Evolutionary conservation across 2,329 filamentous ascomycete species (phyloP).

Genomic region (Keithomyces neogunnii): DNA sequence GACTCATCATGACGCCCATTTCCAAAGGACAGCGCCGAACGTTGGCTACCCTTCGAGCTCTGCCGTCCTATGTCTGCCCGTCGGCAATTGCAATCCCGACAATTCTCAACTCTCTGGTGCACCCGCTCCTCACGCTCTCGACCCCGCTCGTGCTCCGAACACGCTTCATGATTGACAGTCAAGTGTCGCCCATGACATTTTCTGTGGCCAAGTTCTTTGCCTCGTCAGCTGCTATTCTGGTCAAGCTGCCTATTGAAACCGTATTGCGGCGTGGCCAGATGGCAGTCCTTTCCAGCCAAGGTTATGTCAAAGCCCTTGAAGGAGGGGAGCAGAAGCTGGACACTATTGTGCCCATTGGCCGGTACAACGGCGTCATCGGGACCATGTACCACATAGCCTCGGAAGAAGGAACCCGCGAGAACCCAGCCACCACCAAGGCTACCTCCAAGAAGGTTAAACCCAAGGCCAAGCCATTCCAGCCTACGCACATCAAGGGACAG

Average conservation of each 20-base stretch:
- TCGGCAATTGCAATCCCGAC: constrained; percentile 71
- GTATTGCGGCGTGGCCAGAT: constrained; percentile 85
- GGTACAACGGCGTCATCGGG: constrained; percentile 78
- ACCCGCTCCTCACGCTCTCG: constrained; percentile 73
- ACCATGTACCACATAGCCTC: constrained; percentile 83
- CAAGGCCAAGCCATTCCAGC: constrained; percentile 20
- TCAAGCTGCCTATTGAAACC: constrained; percentile 87
- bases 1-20: constrained; percentile 78
- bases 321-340: constrained; percentile 40
- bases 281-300: constrained; percentile 51
- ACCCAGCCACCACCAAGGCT: constrained; percentile 24
- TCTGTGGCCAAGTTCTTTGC: constrained; percentile 74
- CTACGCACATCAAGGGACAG: constrained; percentile 49
- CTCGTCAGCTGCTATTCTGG: constrained; percentile 69
- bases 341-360: constrained; percentile 71
- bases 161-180: constrained; percentile 74
- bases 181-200: constrained; percentile 74
- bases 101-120: constrained; percentile 74
- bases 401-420: constrained; percentile 64
- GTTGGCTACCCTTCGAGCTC: constrained; percentile 63
- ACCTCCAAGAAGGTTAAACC: constrained; percentile 23
- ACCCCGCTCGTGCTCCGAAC: constrained; percentile 79
- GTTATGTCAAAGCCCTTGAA: constrained; percentile 41
- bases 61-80: constrained; percentile 71
- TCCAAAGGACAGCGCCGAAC: constrained; percentile 68